A percentile compares a stretch with the other conserved stretches of the same genome.
phyloP scores from a whole-genome alignment of 2,329 filamentous ascomycete genomes.

The Calonectria crousiana region DNA sequence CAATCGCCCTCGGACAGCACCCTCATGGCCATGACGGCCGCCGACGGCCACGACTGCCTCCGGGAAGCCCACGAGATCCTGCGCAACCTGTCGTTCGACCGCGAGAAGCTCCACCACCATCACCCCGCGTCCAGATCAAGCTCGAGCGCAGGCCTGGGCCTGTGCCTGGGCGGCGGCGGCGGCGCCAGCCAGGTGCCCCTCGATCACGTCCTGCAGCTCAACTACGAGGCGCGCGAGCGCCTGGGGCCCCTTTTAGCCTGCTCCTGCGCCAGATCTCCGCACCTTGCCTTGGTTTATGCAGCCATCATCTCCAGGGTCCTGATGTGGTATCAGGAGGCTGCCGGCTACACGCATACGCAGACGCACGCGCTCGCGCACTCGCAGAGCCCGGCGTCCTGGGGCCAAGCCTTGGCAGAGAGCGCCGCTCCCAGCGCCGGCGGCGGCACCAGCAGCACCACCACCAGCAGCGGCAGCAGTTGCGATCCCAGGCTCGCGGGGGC shows the following conservation, averaged over 20 bases:
- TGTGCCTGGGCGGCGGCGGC: not conserved
- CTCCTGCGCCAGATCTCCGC: slow-evolving; percentile 10
- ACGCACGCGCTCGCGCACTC: not conserved
- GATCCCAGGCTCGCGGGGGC: too few relatives aligned
- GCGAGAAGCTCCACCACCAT: not conserved
- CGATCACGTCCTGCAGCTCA: slow-evolving; percentile 9
- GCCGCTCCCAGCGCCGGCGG: not conserved
- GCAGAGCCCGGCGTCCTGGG: not conserved
- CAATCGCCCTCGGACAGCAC: slow-evolving; percentile 2
- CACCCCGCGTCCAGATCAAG: not conserved
- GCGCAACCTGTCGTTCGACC: slow-evolving; percentile 9
- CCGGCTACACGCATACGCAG: slow-evolving; percentile 2
- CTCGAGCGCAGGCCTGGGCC: not conserved
- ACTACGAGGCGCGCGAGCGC: slow-evolving; percentile 14
- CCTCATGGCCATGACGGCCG: not conserved
- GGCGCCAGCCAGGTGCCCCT: slow-evolving; percentile 3
- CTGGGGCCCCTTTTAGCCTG: slow-evolving; percentile 11
- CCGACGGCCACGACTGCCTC: slow-evolving; percentile 1
- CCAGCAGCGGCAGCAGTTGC: not conserved
- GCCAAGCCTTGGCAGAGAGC: not conserved
- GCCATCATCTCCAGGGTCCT: slow-evolving; percentile 10
- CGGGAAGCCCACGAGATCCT: slow-evolving; percentile 17
- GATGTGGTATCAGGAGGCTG: slow-evolving; percentile 15
- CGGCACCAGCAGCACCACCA: not conserved
- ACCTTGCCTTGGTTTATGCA: slow-evolving; percentile 16